Base-by-base conservation (phyloP, 805 yeast genomes). In the Saccharomyces mikatae region DNA sequence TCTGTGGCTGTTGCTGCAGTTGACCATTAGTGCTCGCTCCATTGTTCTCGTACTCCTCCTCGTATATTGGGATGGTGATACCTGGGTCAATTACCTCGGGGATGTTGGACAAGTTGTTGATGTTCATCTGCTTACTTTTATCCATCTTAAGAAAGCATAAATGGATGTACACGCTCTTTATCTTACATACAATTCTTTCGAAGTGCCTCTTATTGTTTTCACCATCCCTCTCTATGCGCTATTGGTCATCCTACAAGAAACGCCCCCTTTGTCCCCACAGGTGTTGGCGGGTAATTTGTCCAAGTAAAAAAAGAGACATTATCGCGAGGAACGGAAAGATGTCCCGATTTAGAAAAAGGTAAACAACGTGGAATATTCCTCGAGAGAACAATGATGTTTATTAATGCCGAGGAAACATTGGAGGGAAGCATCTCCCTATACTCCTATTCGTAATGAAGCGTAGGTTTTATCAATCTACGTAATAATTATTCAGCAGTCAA, bases 21-120 rank as follows among this genome's bases (percentile, higher is more conserved):
- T 52, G 57, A 26, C 53, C 44, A 21, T 49, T 44, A 21, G 48
- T 32, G 26, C 53, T 52, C 8, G 51, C 29, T 17, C 52, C 54
- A 6, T 54, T 31, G 17, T 31, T 44, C 22, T 51, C 53, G 28
- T 59, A 55, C 10, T 65, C 66, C 28, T 67, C 71, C 49, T 68
- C 71, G 56, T 62, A 69, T 17, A 67, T 67, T 4, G 71, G 71
- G 26, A 68, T 65, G 10, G 69, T 67, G 26, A 67, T 65, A 44
- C 71, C 71, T 3, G 71, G 71, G 50, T 66, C 66, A 46, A 69
- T 66, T 6, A 66, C 60, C 51, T 64, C 70, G 10, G 70, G 71
- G 10, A 66, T 67, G 48, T 58, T 58, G 14, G 63, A 52, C 46
- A 63, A 49, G 32, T 32, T 53, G 47, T 31, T 49, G 17, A 44